These are phyloP conservation scores for Polyplosphaeria fusca DNA, from an alignment of 495 filamentous ascomycete genomes.

Conservation along the genomic window DNA sequence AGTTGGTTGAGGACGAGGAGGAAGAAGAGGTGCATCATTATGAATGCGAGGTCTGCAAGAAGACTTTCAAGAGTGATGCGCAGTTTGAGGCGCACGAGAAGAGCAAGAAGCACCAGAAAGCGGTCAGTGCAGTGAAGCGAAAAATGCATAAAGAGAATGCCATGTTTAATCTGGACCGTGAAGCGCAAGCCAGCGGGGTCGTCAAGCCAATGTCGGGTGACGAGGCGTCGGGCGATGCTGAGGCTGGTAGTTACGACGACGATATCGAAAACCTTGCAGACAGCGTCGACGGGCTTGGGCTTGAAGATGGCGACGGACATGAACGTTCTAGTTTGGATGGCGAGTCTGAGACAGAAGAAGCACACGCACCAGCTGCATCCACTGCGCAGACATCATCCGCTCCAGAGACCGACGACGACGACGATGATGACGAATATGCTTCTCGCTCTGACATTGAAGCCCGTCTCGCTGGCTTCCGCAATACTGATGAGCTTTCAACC, in stretches of 20 bases:
- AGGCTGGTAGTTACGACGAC: conserved; percentile 6
- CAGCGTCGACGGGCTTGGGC: conserved; percentile 7
- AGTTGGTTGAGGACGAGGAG: conserved; percentile 56
- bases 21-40: conserved; percentile 55
- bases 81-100: conserved; percentile 92
- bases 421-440: conserved; percentile 37
- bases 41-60: conserved; percentile 89
- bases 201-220: conserved; percentile 26
- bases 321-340: neutral
- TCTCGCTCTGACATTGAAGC: conserved; percentile 35
- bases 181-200: conserved; percentile 31
- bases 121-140: conserved; percentile 69
- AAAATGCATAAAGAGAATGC: conserved; percentile 80
- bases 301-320: conserved; percentile 7
- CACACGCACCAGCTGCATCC: neutral
- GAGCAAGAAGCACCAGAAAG: conserved; percentile 92
- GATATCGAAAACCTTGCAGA: conserved; percentile 2
- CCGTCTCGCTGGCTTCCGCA: conserved; percentile 25
- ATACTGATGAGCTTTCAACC: neutral
- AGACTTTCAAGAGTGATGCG: conserved; percentile 89
- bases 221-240: neutral
- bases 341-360: neutral
- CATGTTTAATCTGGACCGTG: conserved; percentile 53
- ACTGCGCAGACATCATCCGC: neutral
- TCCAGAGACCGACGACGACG: neutral